Evolutionary conservation across 1,284 basidiomycete genomes (phyloP).

Genomic region (Inonotus hispidus): DNA sequence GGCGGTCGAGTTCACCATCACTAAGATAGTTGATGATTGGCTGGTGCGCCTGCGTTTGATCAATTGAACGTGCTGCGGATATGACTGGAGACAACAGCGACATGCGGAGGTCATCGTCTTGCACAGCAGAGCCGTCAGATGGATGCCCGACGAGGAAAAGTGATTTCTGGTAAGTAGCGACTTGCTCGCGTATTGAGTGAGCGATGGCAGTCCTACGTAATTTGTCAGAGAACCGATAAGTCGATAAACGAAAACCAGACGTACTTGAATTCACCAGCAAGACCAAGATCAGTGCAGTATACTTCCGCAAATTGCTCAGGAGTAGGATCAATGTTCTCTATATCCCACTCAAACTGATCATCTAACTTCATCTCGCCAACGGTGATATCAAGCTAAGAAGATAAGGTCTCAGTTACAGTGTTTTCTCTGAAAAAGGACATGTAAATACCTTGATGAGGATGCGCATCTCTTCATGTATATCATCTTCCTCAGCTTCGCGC

Average conservation of each 20-base stretch:
- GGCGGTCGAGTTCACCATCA: conserved; percentile 82
- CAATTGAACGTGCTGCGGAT: conserved; percentile 65
- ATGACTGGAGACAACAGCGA: conserved; percentile 82
- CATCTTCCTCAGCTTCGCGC: conserved; percentile 50
- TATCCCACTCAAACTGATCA: conserved; percentile 99
- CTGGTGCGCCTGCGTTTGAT: conserved; percentile 76
- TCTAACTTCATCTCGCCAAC: conserved; percentile 91
- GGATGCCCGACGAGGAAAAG: conserved; percentile 89
- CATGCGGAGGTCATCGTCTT: conserved; percentile 89
- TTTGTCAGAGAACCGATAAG: conserved; percentile 16
- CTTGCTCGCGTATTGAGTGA: conserved; percentile 95
- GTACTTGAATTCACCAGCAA: conserved; percentile 89
- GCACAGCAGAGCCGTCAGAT: conserved; percentile 71
- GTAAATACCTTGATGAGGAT: conserved; percentile 78
- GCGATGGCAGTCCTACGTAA: conserved; percentile 81
- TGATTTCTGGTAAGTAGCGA: conserved; percentile 87
- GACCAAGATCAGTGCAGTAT: conserved; percentile 84
- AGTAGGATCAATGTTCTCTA: conserved; percentile 72
- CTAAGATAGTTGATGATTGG: conserved; percentile 87
- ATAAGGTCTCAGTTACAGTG: conserved; percentile 12
- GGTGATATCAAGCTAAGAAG: conserved; percentile 83
- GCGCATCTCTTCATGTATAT: conserved; percentile 77
- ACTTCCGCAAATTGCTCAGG: conserved; percentile 92
- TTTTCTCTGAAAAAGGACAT: neutral
- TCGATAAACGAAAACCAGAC: conserved; percentile 26